Evolutionary conservation across 805 yeast species (phyloP).

Genomic region (Cyberlindnera veronae): DNA sequence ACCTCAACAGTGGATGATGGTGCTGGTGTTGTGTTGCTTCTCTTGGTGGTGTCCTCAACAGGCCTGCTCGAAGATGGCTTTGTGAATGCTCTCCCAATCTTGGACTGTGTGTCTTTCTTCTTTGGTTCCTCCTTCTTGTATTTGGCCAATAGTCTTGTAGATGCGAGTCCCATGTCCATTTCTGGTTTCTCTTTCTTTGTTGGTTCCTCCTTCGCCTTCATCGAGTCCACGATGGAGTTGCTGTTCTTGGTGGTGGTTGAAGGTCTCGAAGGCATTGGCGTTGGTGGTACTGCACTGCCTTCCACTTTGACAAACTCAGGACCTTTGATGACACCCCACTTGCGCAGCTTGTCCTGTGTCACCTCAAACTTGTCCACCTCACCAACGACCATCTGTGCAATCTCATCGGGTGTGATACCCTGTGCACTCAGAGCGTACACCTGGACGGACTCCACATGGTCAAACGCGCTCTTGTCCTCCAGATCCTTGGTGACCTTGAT

Average conservation of each 20-base stretch:
- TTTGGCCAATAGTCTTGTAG: no score
- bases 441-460: constrained; percentile 32
- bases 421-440: constrained; percentile 35
- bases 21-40: constrained; percentile 13
- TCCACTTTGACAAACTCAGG: constrained; percentile 17
- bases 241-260: neutral
- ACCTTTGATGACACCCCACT: constrained; percentile 27
- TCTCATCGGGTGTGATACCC: constrained; percentile 20
- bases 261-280: neutral
- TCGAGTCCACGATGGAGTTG: neutral
- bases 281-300: neutral
- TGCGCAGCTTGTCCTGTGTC: constrained; percentile 14
- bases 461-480: constrained; percentile 29
- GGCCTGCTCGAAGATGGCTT: neutral
- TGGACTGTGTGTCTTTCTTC: constrained; percentile 14
- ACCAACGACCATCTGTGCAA: constrained; percentile 9
- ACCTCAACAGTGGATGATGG: constrained; percentile 6
- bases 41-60: constrained; percentile 4
- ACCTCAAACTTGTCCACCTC: constrained; percentile 12
- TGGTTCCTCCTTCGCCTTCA: neutral
- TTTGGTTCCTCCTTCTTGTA: neutral
- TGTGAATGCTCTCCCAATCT: constrained; percentile 14
- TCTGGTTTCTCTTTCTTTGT: constrained; percentile 11
- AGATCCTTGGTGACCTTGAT: constrained; percentile 27
- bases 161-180: no score